These are phyloP conservation scores for Monosporozyma siamensis DNA, from an alignment of 805 yeast species.

Conservation along the genomic window DNA sequence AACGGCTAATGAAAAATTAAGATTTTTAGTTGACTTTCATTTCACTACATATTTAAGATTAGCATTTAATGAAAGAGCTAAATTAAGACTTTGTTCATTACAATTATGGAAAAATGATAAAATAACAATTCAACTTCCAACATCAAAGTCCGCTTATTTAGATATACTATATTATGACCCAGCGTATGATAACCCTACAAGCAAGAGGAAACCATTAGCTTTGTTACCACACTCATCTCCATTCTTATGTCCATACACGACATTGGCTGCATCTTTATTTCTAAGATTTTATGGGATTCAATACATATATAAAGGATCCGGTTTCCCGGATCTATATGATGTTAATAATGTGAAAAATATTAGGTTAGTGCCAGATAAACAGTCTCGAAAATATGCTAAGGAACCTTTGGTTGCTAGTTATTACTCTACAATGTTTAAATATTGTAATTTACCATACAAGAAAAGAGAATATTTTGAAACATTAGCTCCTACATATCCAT, in stretches of 20 bases:
- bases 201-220: slow-evolving; percentile 9
- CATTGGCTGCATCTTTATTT: slow-evolving; percentile 24
- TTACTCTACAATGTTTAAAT: slow-evolving; percentile 23
- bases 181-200: background rate
- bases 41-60: slow-evolving; percentile 19
- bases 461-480: slow-evolving; percentile 20
- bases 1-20: slow-evolving; percentile 21
- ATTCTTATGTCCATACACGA: slow-evolving; percentile 23
- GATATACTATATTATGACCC: background rate
- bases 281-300: slow-evolving; percentile 26
- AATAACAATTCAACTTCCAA: background rate
- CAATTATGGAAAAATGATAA: background rate
- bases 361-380: slow-evolving; percentile 23
- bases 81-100: slow-evolving; percentile 17
- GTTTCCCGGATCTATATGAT: slow-evolving; percentile 24
- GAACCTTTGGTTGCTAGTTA: slow-evolving; percentile 23
- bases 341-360: background rate
- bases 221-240: slow-evolving; percentile 20
- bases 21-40: slow-evolving; percentile 27
- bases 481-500: slow-evolving; percentile 11
- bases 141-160: background rate
- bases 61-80: slow-evolving; percentile 19
- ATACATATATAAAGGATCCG: slow-evolving; percentile 21
- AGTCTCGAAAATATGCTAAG: slow-evolving; percentile 21
- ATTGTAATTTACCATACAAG: slow-evolving; percentile 27